Conservation (phyloP, 2,329 filamentous ascomycete species). For the Ophiostoma quercus region DNA sequence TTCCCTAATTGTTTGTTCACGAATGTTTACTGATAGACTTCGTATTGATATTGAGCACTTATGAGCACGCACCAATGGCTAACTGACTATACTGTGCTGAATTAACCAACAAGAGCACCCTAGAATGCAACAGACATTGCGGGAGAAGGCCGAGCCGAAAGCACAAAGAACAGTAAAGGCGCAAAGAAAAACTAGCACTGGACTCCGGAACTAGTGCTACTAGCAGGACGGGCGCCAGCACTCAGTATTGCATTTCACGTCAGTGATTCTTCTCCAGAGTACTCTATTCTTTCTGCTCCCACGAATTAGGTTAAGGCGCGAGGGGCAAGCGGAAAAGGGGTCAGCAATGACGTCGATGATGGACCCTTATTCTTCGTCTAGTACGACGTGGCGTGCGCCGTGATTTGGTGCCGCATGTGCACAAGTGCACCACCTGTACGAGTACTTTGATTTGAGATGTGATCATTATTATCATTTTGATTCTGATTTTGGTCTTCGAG, state of each 20-base stretch:
- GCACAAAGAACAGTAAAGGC: neutral
- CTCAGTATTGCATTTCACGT: neutral
- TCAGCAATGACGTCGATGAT: constrained; percentile 13
- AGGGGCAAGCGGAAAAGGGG: neutral
- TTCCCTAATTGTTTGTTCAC: too few relatives aligned
- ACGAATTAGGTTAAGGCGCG: neutral
- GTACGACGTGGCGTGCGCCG: neutral
- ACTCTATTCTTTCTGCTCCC: neutral
- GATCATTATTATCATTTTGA: too few relatives aligned
- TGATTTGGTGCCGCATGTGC: neutral
- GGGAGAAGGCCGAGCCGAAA: neutral
- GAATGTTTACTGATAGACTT: neutral
- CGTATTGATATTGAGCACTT: neutral
- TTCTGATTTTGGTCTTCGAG: neutral
- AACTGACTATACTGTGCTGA: too few relatives aligned
- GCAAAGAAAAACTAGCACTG: neutral
- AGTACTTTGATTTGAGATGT: too few relatives aligned
- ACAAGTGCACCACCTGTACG: neutral
- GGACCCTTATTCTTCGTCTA: constrained; percentile 11
- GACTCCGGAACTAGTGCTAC: neutral
- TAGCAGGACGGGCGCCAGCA: neutral
- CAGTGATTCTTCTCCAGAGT: too few relatives aligned
- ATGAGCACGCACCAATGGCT: neutral
- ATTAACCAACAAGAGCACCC: neutral
- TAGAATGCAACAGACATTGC: neutral